Evolutionary conservation across 2,329 filamentous ascomycete species (phyloP), one percentile per base, ranked within the genome.

Genomic region (Apiospora saccharicola): DNA sequence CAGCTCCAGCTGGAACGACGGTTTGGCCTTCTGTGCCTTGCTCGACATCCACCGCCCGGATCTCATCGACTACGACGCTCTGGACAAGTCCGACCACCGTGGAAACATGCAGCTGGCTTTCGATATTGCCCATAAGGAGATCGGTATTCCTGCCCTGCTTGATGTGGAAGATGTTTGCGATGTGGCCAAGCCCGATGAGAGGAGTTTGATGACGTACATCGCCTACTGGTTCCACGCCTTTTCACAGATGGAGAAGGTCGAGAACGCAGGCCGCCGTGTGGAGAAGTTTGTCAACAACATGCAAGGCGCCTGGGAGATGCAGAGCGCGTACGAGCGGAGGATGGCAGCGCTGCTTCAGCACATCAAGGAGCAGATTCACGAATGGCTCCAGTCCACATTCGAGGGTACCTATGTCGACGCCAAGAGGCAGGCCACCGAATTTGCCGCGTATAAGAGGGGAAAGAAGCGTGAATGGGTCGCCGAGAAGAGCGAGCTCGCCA

Each of bases 221-320:
- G 96, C 96, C 75, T 99, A 99, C 86, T 99, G 96, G 96, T 99
- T 99, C 88, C 96, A 99, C 81, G 96, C 96, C 77, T 99, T 99
- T 82, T 98, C 96, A 43, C 96, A 98, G 80, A 97, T 99, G 92
- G 96, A 99, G 85, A 93, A 96, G 81, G 96, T 99, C 12, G 96
- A 99, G 83, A 99, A 99, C 81, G 96, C 96, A 4, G 96, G 96
- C 6, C 90, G 96, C 74, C 90, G 96, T 76, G 96, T 99, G 6
- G 96, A 99, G 85, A 99, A 99, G 83, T 99, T 99, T 79, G 94
- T 99, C 77, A 94, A 94, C 81, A 98, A 96, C 82, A 98, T 99
- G 96, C 95, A 98, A 81, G 96, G 96, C 30, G 96, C 96, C 12
- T 99, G 96, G 96, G 96, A 98, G 84, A 99, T 99, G 96, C 95